Percentiles rank a stretch among this genome's conserved stretches.
Evolutionary conservation across 2,329 filamentous ascomycete genomes (phyloP).

Genomic region (Fusarium nodosum): DNA sequence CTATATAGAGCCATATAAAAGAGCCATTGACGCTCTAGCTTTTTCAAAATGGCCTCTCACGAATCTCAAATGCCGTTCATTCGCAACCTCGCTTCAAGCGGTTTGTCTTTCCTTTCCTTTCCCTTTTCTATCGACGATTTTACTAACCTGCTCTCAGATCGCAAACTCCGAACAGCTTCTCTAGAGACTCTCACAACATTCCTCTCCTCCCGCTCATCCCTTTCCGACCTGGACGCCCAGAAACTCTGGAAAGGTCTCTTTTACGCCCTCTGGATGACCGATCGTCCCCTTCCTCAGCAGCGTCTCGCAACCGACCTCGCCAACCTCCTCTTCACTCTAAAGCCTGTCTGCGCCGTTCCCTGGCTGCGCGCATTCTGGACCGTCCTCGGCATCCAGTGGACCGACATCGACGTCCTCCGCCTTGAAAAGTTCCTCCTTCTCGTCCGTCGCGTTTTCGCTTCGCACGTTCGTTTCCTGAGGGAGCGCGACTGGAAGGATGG

Average conservation of each 20-base stretch:
- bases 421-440: conserved; percentile 95
- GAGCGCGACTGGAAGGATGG: conserved; percentile 55
- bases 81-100: conserved; percentile 85
- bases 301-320: conserved; percentile 83
- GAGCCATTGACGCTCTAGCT: conserved; percentile 36
- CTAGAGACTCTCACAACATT: conserved; percentile 82
- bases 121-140: background rate
- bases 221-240: conserved; percentile 78
- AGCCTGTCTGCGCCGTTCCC: conserved; percentile 57
- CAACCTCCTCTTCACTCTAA: conserved; percentile 71
- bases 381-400: conserved; percentile 78
- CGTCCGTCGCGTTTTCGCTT: conserved; percentile 81
- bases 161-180: conserved; percentile 81
- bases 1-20: fast-evolving
- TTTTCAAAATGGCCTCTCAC: conserved; percentile 45
- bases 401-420: conserved; percentile 79
- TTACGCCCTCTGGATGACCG: conserved; percentile 94
- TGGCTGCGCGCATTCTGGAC: conserved; percentile 78
- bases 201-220: conserved; percentile 72
- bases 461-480: conserved; percentile 69
- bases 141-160: conserved; percentile 66
- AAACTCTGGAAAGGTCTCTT: conserved; percentile 97
- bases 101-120: conserved; percentile 62
- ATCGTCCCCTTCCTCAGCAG: conserved; percentile 90
- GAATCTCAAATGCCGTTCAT: conserved; percentile 78